Base-by-base conservation (phyloP, 371 early-diverging fungal species). In the Rhizopus microsporus region DNA sequence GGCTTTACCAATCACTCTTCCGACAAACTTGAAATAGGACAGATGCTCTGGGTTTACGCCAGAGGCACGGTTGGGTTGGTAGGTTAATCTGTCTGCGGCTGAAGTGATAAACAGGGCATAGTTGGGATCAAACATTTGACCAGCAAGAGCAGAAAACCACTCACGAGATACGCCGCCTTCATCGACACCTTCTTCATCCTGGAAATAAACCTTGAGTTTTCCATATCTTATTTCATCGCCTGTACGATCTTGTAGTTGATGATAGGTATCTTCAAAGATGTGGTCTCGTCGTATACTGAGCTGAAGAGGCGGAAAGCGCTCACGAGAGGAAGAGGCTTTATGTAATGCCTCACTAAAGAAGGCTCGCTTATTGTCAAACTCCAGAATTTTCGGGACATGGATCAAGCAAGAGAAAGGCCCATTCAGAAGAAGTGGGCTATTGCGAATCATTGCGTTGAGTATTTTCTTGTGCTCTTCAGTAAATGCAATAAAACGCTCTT, bases 81-180 rank as follows among this genome's bases (percentile, higher is more conserved):
- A 97, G 0, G 98, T 96, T 13, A 97, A 83, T 54, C 92, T 91
- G 63, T 98, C 98, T 1, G 90, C 93, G 1, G 98, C 97, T 5
- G 98, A 93, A 4, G 94, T 92, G 65, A 87, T 90, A 82, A 99
- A 99, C 47, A 99, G 80, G 5, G 98, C 99, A 68, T 98, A 97
- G 74, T 98, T 91, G 8, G 99, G 99, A 73, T 99, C 95, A 78
- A 99, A 96, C 95, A 98, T 98, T 69, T 97, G 96, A 50, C 95
- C 83, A 7, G 98, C 91, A 5, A 99, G 83, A 7, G 92, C 96
- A 51, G 91, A 89, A 85, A 95, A 98, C 98, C 99, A 99, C 77
- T 99, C 99, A 58, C 99, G 88, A 4, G 97, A 93, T 13, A 99
- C 92, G 51, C 99, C 99, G 35, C 99, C 99, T 30, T 93, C 97